A percentile compares a stretch with the other conserved stretches of the same genome.
Conservation (phyloP, 257 asterid species). For the Perilla frutescens region DNA sequence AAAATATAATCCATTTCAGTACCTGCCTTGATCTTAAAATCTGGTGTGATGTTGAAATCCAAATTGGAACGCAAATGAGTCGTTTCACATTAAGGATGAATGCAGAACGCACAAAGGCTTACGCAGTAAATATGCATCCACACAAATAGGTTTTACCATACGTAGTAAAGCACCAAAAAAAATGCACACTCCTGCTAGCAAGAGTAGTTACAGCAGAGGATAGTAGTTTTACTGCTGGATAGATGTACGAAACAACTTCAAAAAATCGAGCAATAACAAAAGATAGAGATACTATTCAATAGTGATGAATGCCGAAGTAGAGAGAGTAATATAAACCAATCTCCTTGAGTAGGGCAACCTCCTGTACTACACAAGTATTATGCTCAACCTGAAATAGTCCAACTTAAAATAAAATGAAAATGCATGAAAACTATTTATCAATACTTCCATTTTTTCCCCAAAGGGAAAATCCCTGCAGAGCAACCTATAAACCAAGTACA, state of each 20-base stretch:
- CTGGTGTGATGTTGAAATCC: background rate
- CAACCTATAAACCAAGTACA: constrained; percentile 47
- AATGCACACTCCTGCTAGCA: too few relatives aligned
- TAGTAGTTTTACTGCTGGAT: too few relatives aligned
- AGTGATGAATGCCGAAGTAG: constrained; percentile 10
- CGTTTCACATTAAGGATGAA: background rate
- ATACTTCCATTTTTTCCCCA: constrained; percentile 29
- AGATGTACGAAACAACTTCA: too few relatives aligned
- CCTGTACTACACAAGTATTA: background rate
- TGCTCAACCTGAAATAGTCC: background rate
- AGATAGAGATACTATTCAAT: background rate
- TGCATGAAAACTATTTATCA: constrained; percentile 30
- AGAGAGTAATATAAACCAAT: constrained; percentile 13
- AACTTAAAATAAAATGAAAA: constrained; percentile 35
- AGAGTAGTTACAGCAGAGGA: too few relatives aligned
- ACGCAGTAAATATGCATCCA: too few relatives aligned
- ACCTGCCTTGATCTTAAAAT: background rate
- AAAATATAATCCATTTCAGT: too few relatives aligned
- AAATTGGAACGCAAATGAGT: background rate
- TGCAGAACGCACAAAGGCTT: background rate
- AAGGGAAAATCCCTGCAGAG: constrained; percentile 39
- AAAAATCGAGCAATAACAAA: too few relatives aligned
- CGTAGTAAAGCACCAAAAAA: too few relatives aligned
- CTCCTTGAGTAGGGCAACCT: constrained; percentile 17
- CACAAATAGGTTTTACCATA: too few relatives aligned